Evolutionary conservation across 495 filamentous ascomycete species (phyloP), one percentile per base, ranked within the genome.

Genomic region (Elasticomyces elasticus): DNA sequence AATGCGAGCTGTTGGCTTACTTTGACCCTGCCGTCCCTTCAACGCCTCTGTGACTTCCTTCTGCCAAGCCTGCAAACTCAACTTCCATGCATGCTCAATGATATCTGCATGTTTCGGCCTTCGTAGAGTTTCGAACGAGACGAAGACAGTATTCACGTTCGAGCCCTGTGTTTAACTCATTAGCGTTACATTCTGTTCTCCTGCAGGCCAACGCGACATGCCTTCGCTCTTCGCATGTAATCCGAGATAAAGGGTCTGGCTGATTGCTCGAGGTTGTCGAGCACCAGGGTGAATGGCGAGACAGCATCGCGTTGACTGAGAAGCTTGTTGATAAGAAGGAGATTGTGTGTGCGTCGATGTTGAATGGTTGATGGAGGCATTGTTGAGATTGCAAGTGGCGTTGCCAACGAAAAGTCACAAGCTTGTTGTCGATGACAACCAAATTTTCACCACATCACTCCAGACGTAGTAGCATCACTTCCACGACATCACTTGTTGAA

Each of bases 261-360:
- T 22, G 83, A 81, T 69, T 95, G 91, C 68, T 94, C 89, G 35
- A 95, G 67, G 15, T 78, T 85, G 70, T 96, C 91, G 50, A 92
- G 73, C 7, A 97, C 69, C 25, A 96, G 68, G 0, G 90, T 95
- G 44, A 97, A 81, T 1, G 89, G 91, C 26, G 88, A 94, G 1
- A 83, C 83, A 20, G 77, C 83, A 64, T 94, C 89, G 28, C 86
- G 74, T 13, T 86, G 69, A 59, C 79, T 83, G 48, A 97, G 74
- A 1, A 96, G 71, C 55, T 90, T 91, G 50, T 89, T 87, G 35
- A 96, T 81, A 1, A 95, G 71, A 5, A 95, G 80, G 42, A 95
- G 67, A 69, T 88, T 91, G 69, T 96, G 91, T 23, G 86, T 86
- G 43, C 88, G 78, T 6, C 86, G 78, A 62, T 92, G 85, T 41